phyloP scores from a whole-genome alignment of 352 stramenopile species.

The Pythium biforme region DNA sequence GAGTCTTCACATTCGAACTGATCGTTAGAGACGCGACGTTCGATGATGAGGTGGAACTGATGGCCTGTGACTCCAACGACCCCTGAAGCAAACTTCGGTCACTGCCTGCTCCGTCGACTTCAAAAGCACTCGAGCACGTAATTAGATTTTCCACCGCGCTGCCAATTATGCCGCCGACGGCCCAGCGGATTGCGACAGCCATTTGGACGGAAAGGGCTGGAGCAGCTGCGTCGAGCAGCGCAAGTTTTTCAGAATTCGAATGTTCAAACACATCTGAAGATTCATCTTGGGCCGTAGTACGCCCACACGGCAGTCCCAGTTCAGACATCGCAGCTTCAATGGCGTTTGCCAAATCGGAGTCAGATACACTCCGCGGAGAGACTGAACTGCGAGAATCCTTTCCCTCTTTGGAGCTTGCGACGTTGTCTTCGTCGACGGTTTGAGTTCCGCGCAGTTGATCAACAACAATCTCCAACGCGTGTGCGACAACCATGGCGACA shows the following conservation, averaged over 20 bases:
- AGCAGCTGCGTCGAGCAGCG: background rate
- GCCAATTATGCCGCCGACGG: constrained; percentile 39
- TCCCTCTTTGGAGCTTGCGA: background rate
- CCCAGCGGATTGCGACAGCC: constrained; percentile 40
- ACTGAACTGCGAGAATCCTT: background rate
- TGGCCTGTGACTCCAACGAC: too few species aligned
- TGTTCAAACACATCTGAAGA: too few species aligned
- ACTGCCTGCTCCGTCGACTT: too few species aligned
- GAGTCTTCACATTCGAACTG: background rate
- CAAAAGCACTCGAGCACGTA: background rate
- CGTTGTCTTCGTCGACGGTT: background rate
- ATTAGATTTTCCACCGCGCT: constrained; percentile 35
- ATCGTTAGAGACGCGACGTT: background rate
- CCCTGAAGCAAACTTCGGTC: too few species aligned
- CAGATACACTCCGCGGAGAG: background rate
- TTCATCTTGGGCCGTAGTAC: too few species aligned
- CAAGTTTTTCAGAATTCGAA: background rate
- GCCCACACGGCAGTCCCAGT: background rate
- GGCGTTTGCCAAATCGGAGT: constrained; percentile 1
- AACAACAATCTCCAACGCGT: constrained; percentile 28
- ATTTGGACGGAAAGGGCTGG: constrained; percentile 25
- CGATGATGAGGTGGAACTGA: background rate
- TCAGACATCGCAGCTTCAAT: constrained; percentile 3
- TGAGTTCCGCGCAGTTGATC: constrained; percentile 19
- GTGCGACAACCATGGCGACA: constrained; percentile 30